Conservation (phyloP, 2,329 filamentous ascomycete species). For the Fusarium mundagurra region DNA sequence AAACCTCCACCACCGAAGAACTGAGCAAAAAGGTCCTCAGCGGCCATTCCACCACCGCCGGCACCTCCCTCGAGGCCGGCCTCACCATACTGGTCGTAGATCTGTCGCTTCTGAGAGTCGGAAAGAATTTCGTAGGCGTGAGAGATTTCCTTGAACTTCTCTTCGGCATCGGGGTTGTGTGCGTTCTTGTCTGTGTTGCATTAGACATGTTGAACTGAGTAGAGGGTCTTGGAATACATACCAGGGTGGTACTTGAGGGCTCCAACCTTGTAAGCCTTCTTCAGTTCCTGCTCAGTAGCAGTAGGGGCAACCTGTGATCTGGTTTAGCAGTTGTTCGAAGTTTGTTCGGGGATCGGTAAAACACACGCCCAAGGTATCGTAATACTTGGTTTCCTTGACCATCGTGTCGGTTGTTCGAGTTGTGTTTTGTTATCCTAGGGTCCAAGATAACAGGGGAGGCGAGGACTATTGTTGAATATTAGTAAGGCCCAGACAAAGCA, state of each 20-base stretch:
- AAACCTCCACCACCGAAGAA: conserved; percentile 82
- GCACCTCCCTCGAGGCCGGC: conserved; percentile 92
- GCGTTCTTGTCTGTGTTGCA: conserved; percentile 85
- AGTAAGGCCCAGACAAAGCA: conserved; percentile 31
- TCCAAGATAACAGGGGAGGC: conserved; percentile 10
- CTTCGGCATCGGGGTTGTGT: conserved; percentile 89
- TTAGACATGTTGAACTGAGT: conserved; percentile 15
- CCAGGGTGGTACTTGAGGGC: conserved; percentile 87
- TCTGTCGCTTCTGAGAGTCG: conserved; percentile 86
- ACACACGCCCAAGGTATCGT: conserved; percentile 81
- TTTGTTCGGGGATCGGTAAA: background rate
- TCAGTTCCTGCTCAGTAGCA: conserved; percentile 86
- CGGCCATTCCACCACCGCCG: conserved; percentile 85
- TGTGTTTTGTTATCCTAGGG: conserved; percentile 2
- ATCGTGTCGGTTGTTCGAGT: conserved; percentile 59
- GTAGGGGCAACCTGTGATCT: conserved; percentile 74
- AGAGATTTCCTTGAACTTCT: conserved; percentile 98
- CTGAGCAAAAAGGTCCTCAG: conserved; percentile 95
- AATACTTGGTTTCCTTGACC: conserved; percentile 83
- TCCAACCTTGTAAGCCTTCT: conserved; percentile 87
- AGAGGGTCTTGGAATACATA: conserved; percentile 54
- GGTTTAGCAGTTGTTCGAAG: conserved; percentile 27
- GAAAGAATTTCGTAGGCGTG: conserved; percentile 95
- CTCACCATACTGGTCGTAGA: conserved; percentile 98
- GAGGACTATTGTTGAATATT: conserved; percentile 34